Evolutionary conservation across 768 basidiomycete species (phyloP).

Genomic region (Collybia nuda): DNA sequence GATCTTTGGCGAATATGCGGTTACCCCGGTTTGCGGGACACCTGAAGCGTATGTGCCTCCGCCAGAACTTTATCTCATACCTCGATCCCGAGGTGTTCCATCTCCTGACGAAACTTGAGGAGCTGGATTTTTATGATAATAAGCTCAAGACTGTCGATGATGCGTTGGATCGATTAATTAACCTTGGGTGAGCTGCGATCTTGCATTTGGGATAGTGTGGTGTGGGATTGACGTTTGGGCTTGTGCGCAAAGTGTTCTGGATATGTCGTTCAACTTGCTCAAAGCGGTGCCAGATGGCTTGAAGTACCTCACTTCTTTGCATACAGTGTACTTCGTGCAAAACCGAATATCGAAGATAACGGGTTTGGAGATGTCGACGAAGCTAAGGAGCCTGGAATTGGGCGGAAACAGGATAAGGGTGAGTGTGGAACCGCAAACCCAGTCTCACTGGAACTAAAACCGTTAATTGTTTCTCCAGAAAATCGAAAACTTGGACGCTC

Average conservation of each 20-base stretch:
- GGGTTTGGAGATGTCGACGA: slow-evolving; percentile 53
- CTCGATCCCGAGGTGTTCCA: slow-evolving; percentile 75
- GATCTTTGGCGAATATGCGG: slow-evolving; percentile 63
- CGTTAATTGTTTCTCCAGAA: slow-evolving; percentile 46
- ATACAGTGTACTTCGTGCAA: slow-evolving; percentile 92
- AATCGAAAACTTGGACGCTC: slow-evolving; percentile 82
- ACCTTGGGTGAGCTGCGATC: slow-evolving; percentile 50
- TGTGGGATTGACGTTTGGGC: background rate
- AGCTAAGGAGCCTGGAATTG: slow-evolving; percentile 82
- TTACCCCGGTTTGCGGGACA: slow-evolving; percentile 70
- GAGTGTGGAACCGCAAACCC: slow-evolving; percentile 28
- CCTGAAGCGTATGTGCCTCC: slow-evolving; percentile 75
- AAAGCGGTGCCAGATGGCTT: slow-evolving; percentile 67
- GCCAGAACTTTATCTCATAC: slow-evolving; percentile 79
- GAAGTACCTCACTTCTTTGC: slow-evolving; percentile 55
- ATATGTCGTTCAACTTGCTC: slow-evolving; percentile 94
- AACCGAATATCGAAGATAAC: slow-evolving; percentile 87
- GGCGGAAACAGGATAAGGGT: slow-evolving; percentile 93
- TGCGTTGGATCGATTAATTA: slow-evolving; percentile 56
- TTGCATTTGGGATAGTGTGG: background rate
- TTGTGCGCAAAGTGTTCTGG: slow-evolving; percentile 60
- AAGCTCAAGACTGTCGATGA: slow-evolving; percentile 74
- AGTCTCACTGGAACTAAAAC: background rate
- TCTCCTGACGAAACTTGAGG: slow-evolving; percentile 69
- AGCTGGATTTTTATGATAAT: slow-evolving; percentile 96